Base-by-base conservation (phyloP, 495 filamentous ascomycete genomes). In the Aspergillus haitiensis region DNA sequence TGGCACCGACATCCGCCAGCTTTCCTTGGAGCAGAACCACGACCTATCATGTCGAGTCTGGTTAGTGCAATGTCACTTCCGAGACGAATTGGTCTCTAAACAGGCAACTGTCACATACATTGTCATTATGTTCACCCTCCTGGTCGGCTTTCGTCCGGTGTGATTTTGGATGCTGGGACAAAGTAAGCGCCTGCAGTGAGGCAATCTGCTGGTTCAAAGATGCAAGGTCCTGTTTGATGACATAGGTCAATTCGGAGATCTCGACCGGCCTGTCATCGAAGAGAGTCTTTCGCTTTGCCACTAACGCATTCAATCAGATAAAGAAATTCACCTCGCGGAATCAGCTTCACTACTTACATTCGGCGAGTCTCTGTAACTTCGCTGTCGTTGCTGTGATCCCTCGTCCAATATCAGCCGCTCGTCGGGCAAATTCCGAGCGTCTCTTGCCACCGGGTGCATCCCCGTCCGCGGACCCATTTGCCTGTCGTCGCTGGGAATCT, bases 241-340 rank as follows among this genome's bases (percentile, higher is more conserved):
- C 86, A 66, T 90, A 96, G 9, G 92, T 94, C 72, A 98, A 85
- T 67, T 98, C 92, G 70, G 92, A 92, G 75, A 98, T 97, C 73
- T 98, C 94, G 39, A 96, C 89, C 2, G 94, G 92, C 71, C 89
- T 84, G 76, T 98, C 94, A 72, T 98, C 94, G 69, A 98, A 98
- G 18, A 98, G 84, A 1, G 95, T 95, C 78, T 97, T 96, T 63
- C 96, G 87, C 71, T 93, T 94, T 53, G 94, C 94, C 72, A 98
- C 88, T 91, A 10, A 47, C 9, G 44, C 15, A 47, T 16, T 10
- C 15, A 47, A 15, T 47, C 16, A 47, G 44, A 47, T 47, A 47
- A 10, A 15, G 27, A 7, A 21, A 18, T 9, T 7, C 16, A 34
- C 3, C 10, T 7, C 21, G 1, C 32, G 6, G 15, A 36, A 44